Evolutionary conservation across 73 alveolate species (phyloP).

Genomic region (Tetrahymena malaccensis): DNA sequence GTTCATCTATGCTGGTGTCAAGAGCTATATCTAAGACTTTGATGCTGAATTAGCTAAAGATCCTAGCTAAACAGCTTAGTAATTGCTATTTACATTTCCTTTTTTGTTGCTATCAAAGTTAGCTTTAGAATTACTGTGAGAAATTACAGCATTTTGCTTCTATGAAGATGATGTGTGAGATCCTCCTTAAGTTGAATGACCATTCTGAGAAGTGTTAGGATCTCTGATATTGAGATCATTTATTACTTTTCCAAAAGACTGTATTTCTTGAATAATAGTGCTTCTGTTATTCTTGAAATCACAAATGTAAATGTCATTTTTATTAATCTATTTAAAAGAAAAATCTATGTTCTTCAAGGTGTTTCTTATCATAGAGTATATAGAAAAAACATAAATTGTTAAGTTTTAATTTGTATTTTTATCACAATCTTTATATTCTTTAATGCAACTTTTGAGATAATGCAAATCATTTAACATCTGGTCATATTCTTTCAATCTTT

Average conservation of each 20-base stretch:
- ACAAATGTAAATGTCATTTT: neutral
- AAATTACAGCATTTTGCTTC: neutral
- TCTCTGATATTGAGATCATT: neutral
- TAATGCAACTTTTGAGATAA: neutral
- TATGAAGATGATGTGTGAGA: neutral
- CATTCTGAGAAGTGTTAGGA: neutral
- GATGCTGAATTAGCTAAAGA: neutral
- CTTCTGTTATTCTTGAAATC: neutral
- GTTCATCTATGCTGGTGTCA: neutral
- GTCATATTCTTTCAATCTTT: neutral
- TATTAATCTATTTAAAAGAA: neutral
- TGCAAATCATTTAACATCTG: neutral
- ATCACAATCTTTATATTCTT: neutral
- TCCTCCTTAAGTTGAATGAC: neutral
- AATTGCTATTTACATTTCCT: neutral
- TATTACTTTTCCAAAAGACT: neutral
- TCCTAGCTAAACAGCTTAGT: neutral
- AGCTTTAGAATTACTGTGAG: neutral
- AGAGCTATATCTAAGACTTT: neutral
- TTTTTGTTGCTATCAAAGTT: neutral
- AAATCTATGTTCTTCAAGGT: neutral
- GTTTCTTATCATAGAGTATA: neutral
- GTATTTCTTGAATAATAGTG: neutral
- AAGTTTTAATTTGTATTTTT: neutral
- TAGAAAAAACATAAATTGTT: neutral